Evolutionary conservation across 2,329 filamentous ascomycete genomes (phyloP), one percentile per base, ranked within the genome.

Genomic region (Tolypocladium endophyticum): DNA sequence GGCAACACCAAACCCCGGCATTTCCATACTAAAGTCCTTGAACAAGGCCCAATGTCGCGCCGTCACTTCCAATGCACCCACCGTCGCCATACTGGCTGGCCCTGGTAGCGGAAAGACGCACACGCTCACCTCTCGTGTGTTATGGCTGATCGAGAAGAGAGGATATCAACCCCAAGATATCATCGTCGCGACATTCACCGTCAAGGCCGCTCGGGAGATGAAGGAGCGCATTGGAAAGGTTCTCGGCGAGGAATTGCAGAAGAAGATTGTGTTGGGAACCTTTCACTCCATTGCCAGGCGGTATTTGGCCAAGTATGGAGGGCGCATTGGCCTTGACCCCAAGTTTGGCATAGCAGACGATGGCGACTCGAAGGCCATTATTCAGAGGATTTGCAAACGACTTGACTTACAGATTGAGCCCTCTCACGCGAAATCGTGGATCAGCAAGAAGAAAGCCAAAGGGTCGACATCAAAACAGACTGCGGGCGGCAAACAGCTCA

Each of bases 161-260:
- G 84, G 87, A 50, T 84, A 90, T 66, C 82, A 85, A 60, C 93
- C 93, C 68, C 86, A 89, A 76, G 91, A 97, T 75, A 86, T 97
- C 67, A 87, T 99, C 61, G 93, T 97, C 61, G 94, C 93, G 62
- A 97, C 93, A 0, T 99, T 99, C 70, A 99, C 94, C 2, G 92
- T 96, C 72, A 97, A 97, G 73, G 92, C 94, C 1, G 90, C 92
- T 23, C 84, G 79, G 23, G 93, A 97, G 76, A 99, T 99, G 93
- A 91, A 92, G 68, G 86, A 91, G 69, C 85, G 93, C 9, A 90
- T 97, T 60, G 85, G 87, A 0, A 87, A 82, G 61, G 81, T 90
- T n/a, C 80, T 97, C n/a, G 92, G 92, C 1, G 82, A 88, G 61
- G 87, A 87, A 7, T 76, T 87, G 20, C 89, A 92, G 69, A 86